Conservation (phyloP, 495 filamentous ascomycete genomes). For the Trichoderma parareesei region DNA sequence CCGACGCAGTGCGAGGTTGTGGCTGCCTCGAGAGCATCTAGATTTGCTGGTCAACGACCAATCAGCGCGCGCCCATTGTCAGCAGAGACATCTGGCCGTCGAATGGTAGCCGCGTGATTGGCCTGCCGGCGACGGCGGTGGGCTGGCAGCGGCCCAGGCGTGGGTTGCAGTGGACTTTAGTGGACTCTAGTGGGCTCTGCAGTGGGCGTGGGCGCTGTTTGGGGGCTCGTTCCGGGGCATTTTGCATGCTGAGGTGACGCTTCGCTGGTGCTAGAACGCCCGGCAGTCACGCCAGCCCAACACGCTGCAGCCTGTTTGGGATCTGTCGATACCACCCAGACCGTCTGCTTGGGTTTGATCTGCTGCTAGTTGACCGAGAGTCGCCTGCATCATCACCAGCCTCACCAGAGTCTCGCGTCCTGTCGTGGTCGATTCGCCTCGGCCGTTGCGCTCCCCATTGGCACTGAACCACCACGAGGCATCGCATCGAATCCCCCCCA, state of each 20-base stretch:
- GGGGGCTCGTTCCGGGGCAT: not conserved
- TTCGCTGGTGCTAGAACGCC: not conserved
- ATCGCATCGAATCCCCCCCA: too few species aligned
- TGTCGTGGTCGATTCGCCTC: too few species aligned
- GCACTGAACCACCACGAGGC: too few species aligned
- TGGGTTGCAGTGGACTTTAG: not conserved
- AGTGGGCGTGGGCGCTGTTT: not conserved
- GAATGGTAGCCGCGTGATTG: not conserved
- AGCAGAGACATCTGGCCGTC: not conserved
- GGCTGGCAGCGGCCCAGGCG: not conserved
- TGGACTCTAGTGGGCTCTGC: not conserved
- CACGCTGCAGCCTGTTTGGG: not conserved
- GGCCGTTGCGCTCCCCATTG: too few species aligned
- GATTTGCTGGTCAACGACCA: not conserved
- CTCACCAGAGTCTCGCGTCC: too few species aligned
- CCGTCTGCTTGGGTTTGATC: not conserved
- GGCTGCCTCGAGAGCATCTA: not conserved
- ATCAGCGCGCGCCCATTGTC: not conserved
- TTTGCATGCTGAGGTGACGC: slow-evolving; percentile 9
- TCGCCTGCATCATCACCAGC: too few species aligned
- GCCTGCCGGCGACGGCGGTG: not conserved
- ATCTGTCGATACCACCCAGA: not conserved
- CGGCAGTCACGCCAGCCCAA: not conserved
- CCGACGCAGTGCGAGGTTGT: slow-evolving; percentile 5
- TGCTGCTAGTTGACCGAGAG: too few species aligned